phyloP scores from a whole-genome alignment of 2,329 filamentous ascomycete species.

The Tetracladium maxilliforme region DNA sequence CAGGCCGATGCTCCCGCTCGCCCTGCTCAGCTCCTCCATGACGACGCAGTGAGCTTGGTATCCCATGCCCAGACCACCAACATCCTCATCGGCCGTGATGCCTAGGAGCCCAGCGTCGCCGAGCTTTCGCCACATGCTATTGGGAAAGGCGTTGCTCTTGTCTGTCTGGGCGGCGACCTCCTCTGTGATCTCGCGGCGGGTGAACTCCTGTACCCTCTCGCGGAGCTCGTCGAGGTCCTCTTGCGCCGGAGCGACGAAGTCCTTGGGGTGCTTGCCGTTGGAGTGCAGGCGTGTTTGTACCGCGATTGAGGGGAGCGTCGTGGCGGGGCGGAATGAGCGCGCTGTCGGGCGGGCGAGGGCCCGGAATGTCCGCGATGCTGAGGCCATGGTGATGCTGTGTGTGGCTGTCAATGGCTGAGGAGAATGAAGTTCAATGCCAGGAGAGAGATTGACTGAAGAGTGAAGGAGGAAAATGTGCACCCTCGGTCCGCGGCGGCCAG shows the following conservation, averaged over 20 bases:
- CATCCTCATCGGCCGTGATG: slow-evolving; percentile 84
- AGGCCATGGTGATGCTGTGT: too few species aligned
- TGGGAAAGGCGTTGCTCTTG: slow-evolving; percentile 73
- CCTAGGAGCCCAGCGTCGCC: slow-evolving; percentile 85
- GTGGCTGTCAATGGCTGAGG: too few species aligned
- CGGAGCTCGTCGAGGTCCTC: slow-evolving; percentile 35
- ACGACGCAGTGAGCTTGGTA: slow-evolving; percentile 95
- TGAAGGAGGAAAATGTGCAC: too few species aligned
- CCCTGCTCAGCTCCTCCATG: slow-evolving; percentile 86
- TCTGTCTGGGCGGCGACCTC: slow-evolving; percentile 76
- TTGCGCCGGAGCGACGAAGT: slow-evolving; percentile 38
- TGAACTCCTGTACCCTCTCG: slow-evolving; percentile 56
- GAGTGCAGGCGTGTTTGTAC: slow-evolving; percentile 36
- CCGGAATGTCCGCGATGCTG: too few species aligned
- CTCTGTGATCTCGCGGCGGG: slow-evolving; percentile 72
- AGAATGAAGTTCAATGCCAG: too few species aligned
- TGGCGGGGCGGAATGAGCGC: slow-evolving; percentile 11
- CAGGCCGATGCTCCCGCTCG: slow-evolving; percentile 69
- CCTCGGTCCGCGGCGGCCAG: too few species aligned
- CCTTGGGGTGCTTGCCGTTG: slow-evolving; percentile 46
- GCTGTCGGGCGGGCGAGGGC: slow-evolving; percentile 10
- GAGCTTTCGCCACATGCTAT: slow-evolving; percentile 84
- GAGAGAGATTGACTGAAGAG: too few species aligned
- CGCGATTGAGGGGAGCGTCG: slow-evolving; percentile 11
- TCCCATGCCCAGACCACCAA: slow-evolving; percentile 79